Base-by-base conservation (phyloP, 1,284 basidiomycete genomes). In the Naganishia cerealis region DNA sequence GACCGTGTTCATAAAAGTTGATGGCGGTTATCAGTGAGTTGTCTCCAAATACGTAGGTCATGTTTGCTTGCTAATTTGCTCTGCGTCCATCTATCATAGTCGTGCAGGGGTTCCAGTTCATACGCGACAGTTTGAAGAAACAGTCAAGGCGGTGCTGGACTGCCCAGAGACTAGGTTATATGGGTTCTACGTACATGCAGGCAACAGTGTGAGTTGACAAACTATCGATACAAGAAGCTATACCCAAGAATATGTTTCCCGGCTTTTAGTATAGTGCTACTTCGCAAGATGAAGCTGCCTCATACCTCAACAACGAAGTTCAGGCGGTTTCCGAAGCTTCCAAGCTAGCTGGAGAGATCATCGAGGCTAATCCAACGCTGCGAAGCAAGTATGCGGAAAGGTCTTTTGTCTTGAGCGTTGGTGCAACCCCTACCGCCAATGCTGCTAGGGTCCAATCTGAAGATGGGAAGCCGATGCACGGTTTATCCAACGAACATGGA, bases 351-450 rank as follows among this genome's bases (percentile, higher is more conserved):
- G 74, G 86, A 24, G 80, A 81, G 29, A 76, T 86, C 67, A 77
- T 88, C 79, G 12, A 75, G 78, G 13, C 21, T 59, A 61, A 10
- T 69, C 75, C 18, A 74, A 75, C n/a, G 53, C 71, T 58, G 15
- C n/a, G 26, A 21, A 12, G n/a, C 10, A 68, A 57, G 18, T 77
- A 82, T 58, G 77, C 79, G 9, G 75, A 59, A 1, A 26, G 82
- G 48, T 84, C 84, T 0, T 90, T 90, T 73, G 84, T 90, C 0
- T 80, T 93, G 26, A 89, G 89, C 1, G 88, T 92, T 0, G 91
- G 91, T 15, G 88, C 90, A n/a, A 93, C 91, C 2, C 91, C 91
- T 1, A 89, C 91, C 1, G 90, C 90, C 0, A 89, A 91, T 75
- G 87, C 87, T 12, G 89, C 88, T 6, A 26, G 52, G 21, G 36